Conservation (phyloP, 1,284 basidiomycete species). For the Moesziomyces parantarcticus region DNA sequence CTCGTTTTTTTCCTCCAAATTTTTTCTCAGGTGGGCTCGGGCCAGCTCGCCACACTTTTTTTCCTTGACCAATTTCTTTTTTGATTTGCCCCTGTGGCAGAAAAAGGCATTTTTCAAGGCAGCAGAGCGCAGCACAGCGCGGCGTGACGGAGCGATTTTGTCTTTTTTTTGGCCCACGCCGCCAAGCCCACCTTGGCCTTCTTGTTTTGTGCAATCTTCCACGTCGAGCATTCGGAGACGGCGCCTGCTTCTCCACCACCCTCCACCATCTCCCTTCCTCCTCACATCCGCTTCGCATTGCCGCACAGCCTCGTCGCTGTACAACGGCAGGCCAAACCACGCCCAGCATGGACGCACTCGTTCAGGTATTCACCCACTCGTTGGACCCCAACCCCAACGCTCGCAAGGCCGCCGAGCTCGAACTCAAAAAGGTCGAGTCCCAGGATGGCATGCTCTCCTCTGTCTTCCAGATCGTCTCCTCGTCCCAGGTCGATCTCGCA, state of each 20-base stretch:
- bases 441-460: conserved; percentile 64
- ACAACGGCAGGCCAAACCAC: not conserved
- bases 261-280: conserved; percentile 2
- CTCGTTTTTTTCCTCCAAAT: conserved; percentile 5
- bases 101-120: not conserved
- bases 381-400: conserved; percentile 60
- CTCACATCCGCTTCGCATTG: not conserved
- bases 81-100: no score
- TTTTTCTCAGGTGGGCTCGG: conserved; percentile 4
- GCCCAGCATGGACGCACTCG: conserved; percentile 44
- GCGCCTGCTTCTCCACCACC: not conserved
- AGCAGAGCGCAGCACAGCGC: no score
- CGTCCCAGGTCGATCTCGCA: conserved; percentile 49
- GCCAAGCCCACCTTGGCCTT: conserved; percentile 4
- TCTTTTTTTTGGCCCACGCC: not conserved
- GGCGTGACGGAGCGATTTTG: not conserved
- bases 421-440: conserved; percentile 61
- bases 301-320: not conserved
- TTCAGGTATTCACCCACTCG: conserved; percentile 47
- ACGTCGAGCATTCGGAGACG: not conserved
- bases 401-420: conserved; percentile 64
- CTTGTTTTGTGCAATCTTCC: not conserved
- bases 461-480: conserved; percentile 59
- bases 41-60: conserved; percentile 5
- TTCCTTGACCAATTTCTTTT: not conserved